Percentiles rank a stretch among this genome's conserved stretches.
These are phyloP conservation scores for Arthrobotrys megalospora DNA, from an alignment of 2,329 filamentous ascomycete species.

Conservation along the genomic window DNA sequence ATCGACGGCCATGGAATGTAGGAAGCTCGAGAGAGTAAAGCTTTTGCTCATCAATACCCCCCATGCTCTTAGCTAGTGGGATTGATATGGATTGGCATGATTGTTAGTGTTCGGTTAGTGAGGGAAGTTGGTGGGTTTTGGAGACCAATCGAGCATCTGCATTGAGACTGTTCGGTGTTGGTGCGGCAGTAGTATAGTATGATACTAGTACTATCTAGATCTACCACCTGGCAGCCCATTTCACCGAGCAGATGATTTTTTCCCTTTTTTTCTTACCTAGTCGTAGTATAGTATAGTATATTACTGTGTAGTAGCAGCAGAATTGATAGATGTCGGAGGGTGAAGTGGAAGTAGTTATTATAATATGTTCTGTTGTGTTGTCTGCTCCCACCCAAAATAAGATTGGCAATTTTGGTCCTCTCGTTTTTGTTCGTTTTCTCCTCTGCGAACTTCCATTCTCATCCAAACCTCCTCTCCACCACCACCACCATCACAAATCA, in stretches of 20 bases:
- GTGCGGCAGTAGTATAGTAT: conserved; percentile 11
- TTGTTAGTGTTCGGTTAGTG: conserved; percentile 46
- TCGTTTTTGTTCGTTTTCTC: not conserved
- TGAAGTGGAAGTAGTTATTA: not conserved
- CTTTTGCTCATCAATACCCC: conserved; percentile 7
- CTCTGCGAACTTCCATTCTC: conserved; percentile 38
- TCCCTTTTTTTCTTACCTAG: too few relatives aligned
- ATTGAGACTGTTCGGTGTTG: conserved; percentile 29
- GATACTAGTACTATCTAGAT: conserved; percentile 9
- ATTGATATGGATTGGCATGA: conserved; percentile 21
- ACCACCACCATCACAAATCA: conserved; percentile 35
- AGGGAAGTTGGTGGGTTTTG: conserved; percentile 33
- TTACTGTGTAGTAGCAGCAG: not conserved
- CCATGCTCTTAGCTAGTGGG: conserved; percentile 8
- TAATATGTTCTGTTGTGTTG: conserved; percentile 7
- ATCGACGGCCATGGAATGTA: conserved; percentile 31
- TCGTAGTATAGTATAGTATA: too few relatives aligned
- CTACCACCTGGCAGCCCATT: conserved; percentile 20
- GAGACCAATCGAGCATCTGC: conserved; percentile 45
- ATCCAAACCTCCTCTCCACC: conserved; percentile 8
- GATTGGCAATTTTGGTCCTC: conserved; percentile 23
- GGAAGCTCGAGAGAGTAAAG: conserved; percentile 20
- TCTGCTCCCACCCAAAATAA: conserved; percentile 18
- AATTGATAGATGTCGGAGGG: not conserved
- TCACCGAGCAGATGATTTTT: not conserved